Evolutionary conservation across 1,284 basidiomycete genomes (phyloP).

Genomic region (Boletus semigastroideus): DNA sequence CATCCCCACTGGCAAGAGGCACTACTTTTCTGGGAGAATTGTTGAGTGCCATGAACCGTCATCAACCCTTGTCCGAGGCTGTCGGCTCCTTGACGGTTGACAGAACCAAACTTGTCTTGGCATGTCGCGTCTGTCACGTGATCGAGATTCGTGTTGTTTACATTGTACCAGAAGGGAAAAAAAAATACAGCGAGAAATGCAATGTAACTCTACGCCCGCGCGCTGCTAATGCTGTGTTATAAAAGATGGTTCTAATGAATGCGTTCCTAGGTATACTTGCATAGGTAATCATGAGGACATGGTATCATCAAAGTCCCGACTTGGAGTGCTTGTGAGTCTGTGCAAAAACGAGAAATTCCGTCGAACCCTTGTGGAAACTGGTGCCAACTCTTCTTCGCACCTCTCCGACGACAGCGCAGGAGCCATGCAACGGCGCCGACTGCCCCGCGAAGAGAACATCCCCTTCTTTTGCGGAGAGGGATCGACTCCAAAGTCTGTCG

Average conservation of each 20-base stretch:
- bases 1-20: conserved; percentile 66
- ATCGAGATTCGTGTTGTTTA: conserved; percentile 15
- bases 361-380: conserved; percentile 22
- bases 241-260: neutral
- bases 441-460: conserved; percentile 11
- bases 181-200: conserved; percentile 14
- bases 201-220: conserved; percentile 7
- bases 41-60: conserved; percentile 41
- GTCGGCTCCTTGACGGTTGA: conserved; percentile 1
- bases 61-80: conserved; percentile 16
- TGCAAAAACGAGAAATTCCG: conserved; percentile 36
- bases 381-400: conserved; percentile 16
- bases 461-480: conserved; percentile 10
- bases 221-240: neutral
- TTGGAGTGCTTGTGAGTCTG: conserved; percentile 18
- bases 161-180: neutral
- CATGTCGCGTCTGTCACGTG: conserved; percentile 28
- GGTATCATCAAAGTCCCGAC: conserved; percentile 11
- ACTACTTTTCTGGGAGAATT: conserved; percentile 70
- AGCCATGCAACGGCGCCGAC: conserved; percentile 22
- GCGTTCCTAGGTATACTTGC: conserved; percentile 18
- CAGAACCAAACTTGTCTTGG: conserved; percentile 7
- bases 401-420: conserved; percentile 14
- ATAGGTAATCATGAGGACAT: conserved; percentile 3
- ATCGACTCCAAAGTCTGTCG: conserved; percentile 23